phyloP scores from a whole-genome alignment of 176 grass and related monocot genomes.

The Triticum turgidum region DNA sequence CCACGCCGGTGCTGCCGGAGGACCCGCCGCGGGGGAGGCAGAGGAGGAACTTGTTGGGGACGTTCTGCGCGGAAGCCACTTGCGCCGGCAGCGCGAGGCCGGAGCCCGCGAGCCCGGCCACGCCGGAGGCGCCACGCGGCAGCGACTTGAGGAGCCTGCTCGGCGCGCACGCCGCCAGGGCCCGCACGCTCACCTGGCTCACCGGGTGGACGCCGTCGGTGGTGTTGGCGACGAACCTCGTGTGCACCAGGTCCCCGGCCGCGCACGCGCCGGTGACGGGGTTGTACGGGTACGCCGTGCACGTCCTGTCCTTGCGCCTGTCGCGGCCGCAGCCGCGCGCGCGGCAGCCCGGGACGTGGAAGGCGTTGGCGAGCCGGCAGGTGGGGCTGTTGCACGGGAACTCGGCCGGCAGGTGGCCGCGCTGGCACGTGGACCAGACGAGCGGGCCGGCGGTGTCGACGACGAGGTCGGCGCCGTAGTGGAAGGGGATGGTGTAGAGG shows the following conservation, averaged over 20 bases:
- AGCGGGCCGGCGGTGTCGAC: conserved; percentile 30
- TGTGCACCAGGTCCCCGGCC: conserved; percentile 16
- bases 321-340: not conserved
- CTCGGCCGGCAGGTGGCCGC: not conserved
- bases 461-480: not conserved
- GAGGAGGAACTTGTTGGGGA: conserved; percentile 38
- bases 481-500: conserved; percentile 34
- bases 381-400: not conserved
- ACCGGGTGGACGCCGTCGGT: conserved; percentile 54
- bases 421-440: conserved; percentile 38
- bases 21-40: conserved; percentile 44
- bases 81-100: conserved; percentile 38
- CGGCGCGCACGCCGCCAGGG: conserved; percentile 27
- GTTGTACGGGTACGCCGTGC: conserved; percentile 28
- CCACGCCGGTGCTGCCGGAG: conserved; percentile 18
- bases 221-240: conserved; percentile 26
- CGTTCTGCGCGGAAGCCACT: not conserved
- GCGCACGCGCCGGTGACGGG: conserved; percentile 39
- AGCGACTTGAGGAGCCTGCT: conserved; percentile 15
- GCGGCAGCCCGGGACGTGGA: not conserved
- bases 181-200: not conserved
- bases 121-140: conserved; percentile 3
- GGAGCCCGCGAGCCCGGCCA: conserved; percentile 37
- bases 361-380: conserved; percentile 13
- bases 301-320: not conserved